A percentile compares a stretch with the other conserved stretches of the same genome.
phyloP scores from a whole-genome alignment of 352 stramenopile genomes.

The Globisporangium sylvaticum region DNA sequence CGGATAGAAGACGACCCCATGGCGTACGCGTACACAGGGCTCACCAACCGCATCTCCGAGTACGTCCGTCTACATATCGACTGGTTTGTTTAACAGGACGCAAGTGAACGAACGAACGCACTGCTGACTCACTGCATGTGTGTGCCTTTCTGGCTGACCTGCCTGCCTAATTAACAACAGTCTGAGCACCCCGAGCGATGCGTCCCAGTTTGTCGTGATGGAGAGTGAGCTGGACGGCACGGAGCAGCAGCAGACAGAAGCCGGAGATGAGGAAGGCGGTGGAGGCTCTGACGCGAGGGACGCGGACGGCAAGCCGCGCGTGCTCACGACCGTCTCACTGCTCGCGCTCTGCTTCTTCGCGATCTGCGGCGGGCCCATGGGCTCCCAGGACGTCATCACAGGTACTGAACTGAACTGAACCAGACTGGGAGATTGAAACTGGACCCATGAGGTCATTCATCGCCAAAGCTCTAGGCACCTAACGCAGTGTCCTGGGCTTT shows the following conservation, averaged over 20 bases:
- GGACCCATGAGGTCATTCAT: not conserved
- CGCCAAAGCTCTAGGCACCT: not conserved
- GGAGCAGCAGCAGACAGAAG: not conserved
- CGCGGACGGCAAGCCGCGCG: conserved; percentile 9
- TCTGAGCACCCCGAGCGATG: conserved; percentile 11
- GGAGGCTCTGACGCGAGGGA: conserved; percentile 1
- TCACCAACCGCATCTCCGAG: conserved; percentile 18
- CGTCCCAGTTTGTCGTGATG: conserved; percentile 17
- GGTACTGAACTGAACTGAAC: conserved; percentile 9
- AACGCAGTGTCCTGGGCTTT: not conserved
- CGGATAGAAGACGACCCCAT: not conserved
- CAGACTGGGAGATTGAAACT: not conserved
- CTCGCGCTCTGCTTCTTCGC: conserved; percentile 59
- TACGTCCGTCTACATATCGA: conserved; percentile 2
- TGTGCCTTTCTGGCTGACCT: not conserved
- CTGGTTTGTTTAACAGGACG: not conserved
- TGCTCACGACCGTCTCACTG: conserved; percentile 36
- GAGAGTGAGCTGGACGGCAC: conserved; percentile 14
- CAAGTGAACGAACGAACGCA: no score
- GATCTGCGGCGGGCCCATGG: conserved; percentile 37
- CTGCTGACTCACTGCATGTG: not conserved
- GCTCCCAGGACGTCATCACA: conserved; percentile 38
- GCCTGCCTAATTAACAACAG: not conserved
- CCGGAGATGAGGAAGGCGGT: not conserved
- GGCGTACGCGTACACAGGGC: conserved; percentile 10